These are phyloP conservation scores for Edaphochlamys debaryana DNA, from an alignment of 139 green algal species.

Conservation along the genomic window DNA sequence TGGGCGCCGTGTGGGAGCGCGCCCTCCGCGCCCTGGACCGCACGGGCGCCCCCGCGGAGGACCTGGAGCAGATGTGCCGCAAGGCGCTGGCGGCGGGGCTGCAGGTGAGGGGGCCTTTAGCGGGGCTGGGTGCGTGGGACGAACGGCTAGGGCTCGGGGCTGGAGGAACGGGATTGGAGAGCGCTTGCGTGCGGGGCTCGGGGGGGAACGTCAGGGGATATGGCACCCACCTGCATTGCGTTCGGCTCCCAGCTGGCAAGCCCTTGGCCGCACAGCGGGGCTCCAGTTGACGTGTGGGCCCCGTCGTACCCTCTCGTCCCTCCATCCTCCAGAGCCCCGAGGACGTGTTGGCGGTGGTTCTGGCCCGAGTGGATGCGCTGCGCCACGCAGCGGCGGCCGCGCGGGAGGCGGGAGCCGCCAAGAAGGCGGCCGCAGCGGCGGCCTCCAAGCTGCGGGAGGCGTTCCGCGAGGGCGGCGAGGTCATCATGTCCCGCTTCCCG, in stretches of 20 bases:
- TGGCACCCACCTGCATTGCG: too few species aligned
- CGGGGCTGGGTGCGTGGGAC: too few species aligned
- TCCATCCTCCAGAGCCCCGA: conserved; percentile 62
- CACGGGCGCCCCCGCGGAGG: conserved; percentile 1
- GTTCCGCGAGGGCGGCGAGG: conserved; percentile 43
- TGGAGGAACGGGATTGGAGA: too few species aligned
- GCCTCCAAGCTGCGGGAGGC: conserved; percentile 31
- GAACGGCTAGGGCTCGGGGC: too few species aligned
- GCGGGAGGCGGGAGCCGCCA: neutral
- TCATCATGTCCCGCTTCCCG: conserved; percentile 70
- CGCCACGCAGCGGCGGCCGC: conserved; percentile 21
- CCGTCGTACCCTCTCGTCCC: too few species aligned
- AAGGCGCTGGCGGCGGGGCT: conserved; percentile 60
- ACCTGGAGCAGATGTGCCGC: conserved; percentile 50
- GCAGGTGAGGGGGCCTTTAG: conserved; percentile 45
- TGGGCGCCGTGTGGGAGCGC: conserved; percentile 75
- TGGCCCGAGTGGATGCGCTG: conserved; percentile 78
- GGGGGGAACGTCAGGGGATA: too few species aligned
- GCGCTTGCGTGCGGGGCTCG: too few species aligned
- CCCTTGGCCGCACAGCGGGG: too few species aligned
- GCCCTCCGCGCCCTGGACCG: conserved; percentile 62
- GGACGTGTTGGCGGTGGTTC: conserved; percentile 75
- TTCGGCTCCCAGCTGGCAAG: too few species aligned
- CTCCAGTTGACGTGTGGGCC: too few species aligned
- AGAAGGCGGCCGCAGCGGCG: neutral